Percentiles rank a stretch among this genome's conserved stretches.
These are phyloP conservation scores for Sporisorium iseilematis-ciliati DNA, from an alignment of 1,284 basidiomycete species.

Conservation along the genomic window DNA sequence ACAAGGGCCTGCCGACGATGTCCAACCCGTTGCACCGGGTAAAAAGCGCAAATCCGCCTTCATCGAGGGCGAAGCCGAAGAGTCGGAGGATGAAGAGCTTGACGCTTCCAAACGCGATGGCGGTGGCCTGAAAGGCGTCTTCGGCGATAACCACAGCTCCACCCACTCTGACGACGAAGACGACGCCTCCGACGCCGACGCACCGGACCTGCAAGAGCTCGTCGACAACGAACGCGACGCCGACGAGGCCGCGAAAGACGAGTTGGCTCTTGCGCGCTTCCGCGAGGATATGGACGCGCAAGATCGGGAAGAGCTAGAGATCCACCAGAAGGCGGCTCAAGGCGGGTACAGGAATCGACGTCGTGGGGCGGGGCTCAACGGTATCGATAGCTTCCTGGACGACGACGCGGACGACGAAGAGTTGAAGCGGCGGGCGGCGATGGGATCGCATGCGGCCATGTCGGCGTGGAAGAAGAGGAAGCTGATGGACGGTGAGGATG, in stretches of 20 bases:
- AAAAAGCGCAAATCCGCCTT: constrained; percentile 58
- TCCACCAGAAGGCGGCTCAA: constrained; percentile 58
- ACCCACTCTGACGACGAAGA: constrained; percentile 47
- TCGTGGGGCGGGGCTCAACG: constrained; percentile 31
- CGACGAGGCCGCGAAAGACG: constrained; percentile 63
- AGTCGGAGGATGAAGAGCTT: constrained; percentile 65
- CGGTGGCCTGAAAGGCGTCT: constrained; percentile 61
- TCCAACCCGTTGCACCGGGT: neutral
- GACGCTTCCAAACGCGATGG: constrained; percentile 29
- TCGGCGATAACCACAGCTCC: constrained; percentile 48
- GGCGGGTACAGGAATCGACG: constrained; percentile 57
- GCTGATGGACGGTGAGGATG: constrained; percentile 57
- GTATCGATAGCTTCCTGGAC: constrained; percentile 61
- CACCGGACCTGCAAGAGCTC: constrained; percentile 60
- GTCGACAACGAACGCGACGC: constrained; percentile 63
- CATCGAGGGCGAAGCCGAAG: constrained; percentile 67
- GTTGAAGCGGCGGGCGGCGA: constrained; percentile 38
- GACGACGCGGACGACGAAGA: constrained; percentile 66
- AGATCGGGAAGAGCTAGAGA: constrained; percentile 56
- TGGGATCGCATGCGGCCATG: constrained; percentile 25
- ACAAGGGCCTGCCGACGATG: constrained; percentile 5
- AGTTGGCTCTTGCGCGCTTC: constrained; percentile 51
- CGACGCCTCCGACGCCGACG: constrained; percentile 59
- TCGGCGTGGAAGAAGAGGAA: constrained; percentile 51
- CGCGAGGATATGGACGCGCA: constrained; percentile 57